Conservation (phyloP, 2,329 filamentous ascomycete species). For the Waltergamsia citrina region DNA sequence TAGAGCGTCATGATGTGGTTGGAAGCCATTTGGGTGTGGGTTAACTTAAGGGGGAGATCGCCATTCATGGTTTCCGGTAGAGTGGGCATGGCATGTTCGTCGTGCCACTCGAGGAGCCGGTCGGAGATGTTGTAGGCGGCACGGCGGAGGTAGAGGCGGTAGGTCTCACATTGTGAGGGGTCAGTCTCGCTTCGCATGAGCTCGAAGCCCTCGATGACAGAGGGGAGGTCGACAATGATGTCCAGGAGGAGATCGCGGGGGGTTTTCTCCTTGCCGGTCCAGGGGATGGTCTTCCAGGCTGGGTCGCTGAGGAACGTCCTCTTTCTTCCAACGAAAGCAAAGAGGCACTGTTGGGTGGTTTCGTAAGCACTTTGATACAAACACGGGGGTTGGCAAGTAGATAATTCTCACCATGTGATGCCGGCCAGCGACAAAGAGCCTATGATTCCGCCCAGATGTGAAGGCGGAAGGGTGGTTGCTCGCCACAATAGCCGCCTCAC, state of each 20-base stretch:
- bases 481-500: constrained; percentile 1
- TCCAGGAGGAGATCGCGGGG: constrained; percentile 17
- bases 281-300: constrained; percentile 5
- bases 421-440: constrained; percentile 2
- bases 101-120: constrained; percentile 4
- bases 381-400: no score
- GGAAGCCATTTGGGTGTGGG: constrained; percentile 1
- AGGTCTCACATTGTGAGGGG: not conserved
- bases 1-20: constrained; percentile 5
- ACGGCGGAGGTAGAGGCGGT: not conserved
- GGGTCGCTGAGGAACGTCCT: constrained; percentile 1
- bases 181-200: not conserved
- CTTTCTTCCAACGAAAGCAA: not conserved
- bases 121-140: not conserved
- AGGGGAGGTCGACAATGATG: constrained; percentile 6
- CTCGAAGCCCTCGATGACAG: constrained; percentile 3
- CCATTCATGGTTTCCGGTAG: not conserved
- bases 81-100: not conserved
- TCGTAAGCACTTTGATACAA: no score
- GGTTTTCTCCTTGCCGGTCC: constrained; percentile 30
- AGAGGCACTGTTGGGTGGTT: no score
- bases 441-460: not conserved
- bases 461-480: not conserved
- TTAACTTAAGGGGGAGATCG: not conserved
- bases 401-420: constrained; percentile 3